Evolutionary conservation across 2,329 filamentous ascomycete genomes (phyloP).

Genomic region (Dendrostoma leiphaemia): DNA sequence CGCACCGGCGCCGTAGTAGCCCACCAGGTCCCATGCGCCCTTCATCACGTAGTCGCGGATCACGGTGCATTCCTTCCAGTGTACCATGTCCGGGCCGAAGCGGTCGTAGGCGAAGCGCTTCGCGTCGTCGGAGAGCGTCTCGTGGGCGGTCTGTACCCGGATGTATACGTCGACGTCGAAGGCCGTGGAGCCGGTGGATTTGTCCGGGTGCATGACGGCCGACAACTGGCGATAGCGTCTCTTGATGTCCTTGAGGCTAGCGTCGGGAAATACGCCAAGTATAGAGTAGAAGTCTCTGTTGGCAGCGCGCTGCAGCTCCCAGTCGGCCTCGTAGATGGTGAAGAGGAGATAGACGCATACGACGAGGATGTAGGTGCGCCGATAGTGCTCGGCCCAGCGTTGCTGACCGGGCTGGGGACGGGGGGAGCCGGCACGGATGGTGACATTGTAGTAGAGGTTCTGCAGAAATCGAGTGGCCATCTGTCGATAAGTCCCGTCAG

Average conservation of each 20-base stretch:
- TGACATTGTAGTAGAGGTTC: conserved; percentile 79
- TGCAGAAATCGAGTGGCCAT: conserved; percentile 77
- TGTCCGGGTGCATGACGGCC: conserved; percentile 79
- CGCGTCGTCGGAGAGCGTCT: conserved; percentile 74
- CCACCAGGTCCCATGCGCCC: conserved; percentile 57
- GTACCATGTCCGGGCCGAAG: conserved; percentile 71
- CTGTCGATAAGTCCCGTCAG: conserved; percentile 40
- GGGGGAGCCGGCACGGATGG: conserved; percentile 84
- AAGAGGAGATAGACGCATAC: conserved; percentile 83
- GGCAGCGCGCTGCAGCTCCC: conserved; percentile 62
- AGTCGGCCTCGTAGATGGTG: conserved; percentile 89
- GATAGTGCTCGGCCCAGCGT: conserved; percentile 70
- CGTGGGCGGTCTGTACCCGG: conserved; percentile 77
- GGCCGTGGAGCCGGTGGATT: conserved; percentile 44
- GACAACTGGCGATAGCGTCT: conserved; percentile 78
- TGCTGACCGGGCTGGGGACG: conserved; percentile 70
- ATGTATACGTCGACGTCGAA: conserved; percentile 61
- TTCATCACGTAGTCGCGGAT: conserved; percentile 69
- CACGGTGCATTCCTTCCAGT: conserved; percentile 65
- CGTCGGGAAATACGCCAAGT: conserved; percentile 67
- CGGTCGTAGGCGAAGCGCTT: conserved; percentile 86
- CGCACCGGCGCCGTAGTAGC: conserved; percentile 60
- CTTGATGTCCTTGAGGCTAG: conserved; percentile 76
- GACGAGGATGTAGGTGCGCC: conserved; percentile 79
- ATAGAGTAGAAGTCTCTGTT: conserved; percentile 74